Evolutionary conservation across 1,284 basidiomycete genomes (phyloP).

Genomic region (Microbotryomycetes sp.): DNA sequence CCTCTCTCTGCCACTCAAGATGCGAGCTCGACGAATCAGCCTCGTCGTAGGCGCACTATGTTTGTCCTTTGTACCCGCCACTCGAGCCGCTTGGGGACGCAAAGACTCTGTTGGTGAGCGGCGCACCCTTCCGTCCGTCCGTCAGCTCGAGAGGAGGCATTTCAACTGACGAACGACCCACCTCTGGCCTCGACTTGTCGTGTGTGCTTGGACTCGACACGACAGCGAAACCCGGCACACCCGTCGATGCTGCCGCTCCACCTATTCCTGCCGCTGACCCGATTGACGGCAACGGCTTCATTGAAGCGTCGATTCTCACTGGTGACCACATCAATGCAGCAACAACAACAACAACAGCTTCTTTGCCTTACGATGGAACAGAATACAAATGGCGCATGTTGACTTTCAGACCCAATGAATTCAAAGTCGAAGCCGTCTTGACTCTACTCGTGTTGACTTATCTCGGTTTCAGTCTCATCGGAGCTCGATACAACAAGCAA

Average conservation of each 20-base stretch:
- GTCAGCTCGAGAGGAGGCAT: no score
- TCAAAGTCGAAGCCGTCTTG: conserved; percentile 6
- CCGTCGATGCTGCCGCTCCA: background rate
- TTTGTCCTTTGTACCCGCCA: background rate
- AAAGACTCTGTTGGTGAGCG: background rate
- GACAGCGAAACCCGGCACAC: background rate
- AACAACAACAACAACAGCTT: background rate
- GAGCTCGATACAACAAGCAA: conserved; percentile 1
- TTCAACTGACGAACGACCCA: no score
- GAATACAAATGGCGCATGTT: conserved; percentile 13
- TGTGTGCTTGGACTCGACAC: no score
- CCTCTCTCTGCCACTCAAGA: background rate
- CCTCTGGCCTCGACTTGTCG: no score
- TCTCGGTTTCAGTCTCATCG: conserved; percentile 1
- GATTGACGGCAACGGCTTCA: background rate
- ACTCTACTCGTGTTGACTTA: conserved; percentile 12
- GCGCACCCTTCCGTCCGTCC: background rate
- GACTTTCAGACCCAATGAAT: conserved; percentile 8
- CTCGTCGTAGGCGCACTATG: background rate
- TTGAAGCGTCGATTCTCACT: background rate
- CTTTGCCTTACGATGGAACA: background rate
- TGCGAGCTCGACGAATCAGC: background rate
- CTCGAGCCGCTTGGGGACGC: background rate
- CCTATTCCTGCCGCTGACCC: background rate
- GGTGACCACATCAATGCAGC: background rate